Conservation (phyloP, 768 basidiomycete genomes). For the Lanmaoa pseudosensibilis region DNA sequence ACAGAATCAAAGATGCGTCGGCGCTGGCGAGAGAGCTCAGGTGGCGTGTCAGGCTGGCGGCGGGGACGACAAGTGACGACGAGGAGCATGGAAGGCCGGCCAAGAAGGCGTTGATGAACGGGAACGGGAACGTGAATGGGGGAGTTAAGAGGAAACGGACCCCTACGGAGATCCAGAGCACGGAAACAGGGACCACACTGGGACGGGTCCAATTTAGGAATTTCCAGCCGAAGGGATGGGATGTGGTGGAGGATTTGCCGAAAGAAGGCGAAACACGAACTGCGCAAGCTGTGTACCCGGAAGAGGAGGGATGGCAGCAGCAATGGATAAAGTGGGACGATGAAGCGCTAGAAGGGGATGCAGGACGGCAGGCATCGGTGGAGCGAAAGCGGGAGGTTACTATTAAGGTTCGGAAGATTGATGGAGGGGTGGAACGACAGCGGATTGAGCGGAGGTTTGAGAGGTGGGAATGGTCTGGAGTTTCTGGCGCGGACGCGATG, state of each 20-base stretch:
- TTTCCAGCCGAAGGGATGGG: slow-evolving; percentile 71
- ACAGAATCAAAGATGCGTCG: slow-evolving; percentile 79
- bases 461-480: slow-evolving; percentile 58
- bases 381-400: slow-evolving; percentile 48
- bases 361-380: slow-evolving; percentile 39
- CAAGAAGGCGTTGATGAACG: slow-evolving; percentile 29
- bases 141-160: slow-evolving; percentile 43
- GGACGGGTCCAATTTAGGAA: slow-evolving; percentile 50
- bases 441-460: slow-evolving; percentile 68
- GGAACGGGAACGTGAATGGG: slow-evolving; percentile 24
- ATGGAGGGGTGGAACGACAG: slow-evolving; percentile 64
- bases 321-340: slow-evolving; percentile 42
- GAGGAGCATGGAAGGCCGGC: slow-evolving; percentile 42
- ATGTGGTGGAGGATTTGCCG: slow-evolving; percentile 44
- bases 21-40: slow-evolving; percentile 81
- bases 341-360: slow-evolving; percentile 29
- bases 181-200: slow-evolving; percentile 14
- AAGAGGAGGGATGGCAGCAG: slow-evolving; percentile 44
- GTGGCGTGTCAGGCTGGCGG: slow-evolving; percentile 72
- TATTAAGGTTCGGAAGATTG: slow-evolving; percentile 57
- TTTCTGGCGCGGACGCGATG: slow-evolving; percentile 1
- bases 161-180: slow-evolving; percentile 16
- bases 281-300: slow-evolving; percentile 41
- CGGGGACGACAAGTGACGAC: slow-evolving; percentile 66
- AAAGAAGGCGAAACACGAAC: slow-evolving; percentile 42